These are phyloP conservation scores for Tuctoria greenei DNA, from an alignment of 176 grass and related monocot genomes.

Conservation along the genomic window DNA sequence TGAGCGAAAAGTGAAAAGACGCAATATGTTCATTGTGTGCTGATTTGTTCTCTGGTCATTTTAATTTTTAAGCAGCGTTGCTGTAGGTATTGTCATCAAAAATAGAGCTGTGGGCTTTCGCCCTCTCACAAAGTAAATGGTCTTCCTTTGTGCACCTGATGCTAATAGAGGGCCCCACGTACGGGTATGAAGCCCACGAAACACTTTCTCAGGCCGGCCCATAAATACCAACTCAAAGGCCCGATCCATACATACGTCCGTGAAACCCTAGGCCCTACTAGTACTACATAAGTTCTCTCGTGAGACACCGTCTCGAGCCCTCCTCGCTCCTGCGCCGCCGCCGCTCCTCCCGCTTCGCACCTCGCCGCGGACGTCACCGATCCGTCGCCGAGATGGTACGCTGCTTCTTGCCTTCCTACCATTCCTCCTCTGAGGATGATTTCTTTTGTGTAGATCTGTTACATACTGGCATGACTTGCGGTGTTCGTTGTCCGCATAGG, in stretches of 20 bases:
- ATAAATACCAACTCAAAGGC: not conserved
- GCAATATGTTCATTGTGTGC: too few relatives aligned
- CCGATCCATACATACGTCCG: not conserved
- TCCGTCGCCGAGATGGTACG: conserved; percentile 48
- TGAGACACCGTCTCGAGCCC: not conserved
- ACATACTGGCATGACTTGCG: too few relatives aligned
- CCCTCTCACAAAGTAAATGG: too few relatives aligned
- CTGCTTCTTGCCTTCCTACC: not conserved
- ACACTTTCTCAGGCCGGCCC: not conserved
- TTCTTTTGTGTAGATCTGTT: too few relatives aligned
- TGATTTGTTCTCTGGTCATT: too few relatives aligned
- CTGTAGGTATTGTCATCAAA: too few relatives aligned
- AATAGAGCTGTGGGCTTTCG: too few relatives aligned
- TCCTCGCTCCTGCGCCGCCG: conserved; percentile 24
- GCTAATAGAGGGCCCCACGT: not conserved
- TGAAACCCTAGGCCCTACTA: conserved; percentile 43
- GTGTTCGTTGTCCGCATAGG: too few relatives aligned
- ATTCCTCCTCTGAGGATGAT: not conserved
- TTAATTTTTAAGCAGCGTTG: too few relatives aligned
- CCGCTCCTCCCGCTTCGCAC: not conserved
- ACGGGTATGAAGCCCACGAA: not conserved
- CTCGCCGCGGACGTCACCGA: not conserved
- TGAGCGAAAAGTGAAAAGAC: too few relatives aligned
- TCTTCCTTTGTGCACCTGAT: too few relatives aligned
- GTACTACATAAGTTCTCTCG: conserved; percentile 13